Evolutionary conservation across 768 basidiomycete species (phyloP).

Genomic region (Termitomyces bulborhizus): DNA sequence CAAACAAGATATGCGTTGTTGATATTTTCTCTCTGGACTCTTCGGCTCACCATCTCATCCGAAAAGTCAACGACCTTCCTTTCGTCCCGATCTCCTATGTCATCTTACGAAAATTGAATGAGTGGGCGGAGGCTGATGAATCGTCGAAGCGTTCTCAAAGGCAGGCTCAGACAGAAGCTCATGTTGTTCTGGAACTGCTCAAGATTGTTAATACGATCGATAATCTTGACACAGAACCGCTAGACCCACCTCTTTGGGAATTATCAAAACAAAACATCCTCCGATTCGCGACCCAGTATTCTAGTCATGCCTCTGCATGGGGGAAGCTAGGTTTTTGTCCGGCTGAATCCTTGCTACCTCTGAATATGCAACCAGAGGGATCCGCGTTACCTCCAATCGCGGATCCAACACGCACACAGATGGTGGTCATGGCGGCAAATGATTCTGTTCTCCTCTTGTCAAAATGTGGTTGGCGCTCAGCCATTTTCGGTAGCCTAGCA

Average conservation of each 20-base stretch:
- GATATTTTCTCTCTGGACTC: constrained; percentile 1
- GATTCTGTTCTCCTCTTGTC: constrained; percentile 20
- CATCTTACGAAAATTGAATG: constrained; percentile 6
- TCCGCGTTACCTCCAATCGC: not conserved
- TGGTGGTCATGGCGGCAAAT: constrained; percentile 24
- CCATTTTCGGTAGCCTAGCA: constrained; percentile 33
- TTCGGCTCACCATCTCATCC: not conserved
- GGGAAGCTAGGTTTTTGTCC: constrained; percentile 6
- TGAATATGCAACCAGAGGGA: not conserved
- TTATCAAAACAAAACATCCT: not conserved
- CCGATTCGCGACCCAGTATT: not conserved
- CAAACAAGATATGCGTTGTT: not conserved
- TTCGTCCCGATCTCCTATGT: constrained; percentile 4
- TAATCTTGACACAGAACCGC: not conserved
- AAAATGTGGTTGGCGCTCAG: constrained; percentile 19
- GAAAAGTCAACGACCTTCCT: constrained; percentile 1
- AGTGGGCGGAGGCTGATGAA: not conserved
- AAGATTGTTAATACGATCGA: not conserved
- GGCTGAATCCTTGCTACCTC: no score
- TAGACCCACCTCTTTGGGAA: not conserved
- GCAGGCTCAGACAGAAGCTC: not conserved
- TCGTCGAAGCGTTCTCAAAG: not conserved
- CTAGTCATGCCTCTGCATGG: constrained; percentile 1
- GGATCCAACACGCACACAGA: constrained; percentile 12
- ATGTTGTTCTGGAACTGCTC: constrained; percentile 1